Conservation (phyloP, 2,329 filamentous ascomycete species). For the Rhynchosporium agropyri region DNA sequence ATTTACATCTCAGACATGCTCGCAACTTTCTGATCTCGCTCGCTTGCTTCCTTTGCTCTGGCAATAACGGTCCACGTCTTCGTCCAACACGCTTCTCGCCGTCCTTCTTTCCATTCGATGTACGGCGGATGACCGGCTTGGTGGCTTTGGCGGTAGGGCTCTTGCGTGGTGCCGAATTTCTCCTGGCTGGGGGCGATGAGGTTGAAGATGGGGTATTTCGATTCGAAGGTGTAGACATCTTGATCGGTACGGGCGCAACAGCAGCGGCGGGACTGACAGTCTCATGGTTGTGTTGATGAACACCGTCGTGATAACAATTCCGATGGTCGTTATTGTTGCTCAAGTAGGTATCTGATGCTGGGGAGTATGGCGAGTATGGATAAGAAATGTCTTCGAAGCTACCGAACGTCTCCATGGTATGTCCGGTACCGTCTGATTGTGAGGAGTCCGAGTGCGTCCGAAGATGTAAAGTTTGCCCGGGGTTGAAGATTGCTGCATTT, state of each 20-base stretch:
- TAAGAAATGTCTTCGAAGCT: slow-evolving; percentile 78
- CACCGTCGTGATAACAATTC: slow-evolving; percentile 63
- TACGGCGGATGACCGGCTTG: slow-evolving; percentile 82
- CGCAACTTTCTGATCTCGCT: slow-evolving; percentile 95
- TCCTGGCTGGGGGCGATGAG: slow-evolving; percentile 65
- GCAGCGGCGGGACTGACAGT: slow-evolving; percentile 69
- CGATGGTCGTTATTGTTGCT: slow-evolving; percentile 58
- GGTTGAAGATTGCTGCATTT: slow-evolving; percentile 77
- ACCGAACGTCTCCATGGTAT: slow-evolving; percentile 59
- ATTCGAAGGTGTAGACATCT: slow-evolving; percentile 59
- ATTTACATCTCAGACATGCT: slow-evolving; percentile 94
- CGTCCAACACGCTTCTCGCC: slow-evolving; percentile 92
- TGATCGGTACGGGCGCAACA: slow-evolving; percentile 70
- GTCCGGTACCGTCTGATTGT: slow-evolving; percentile 67
- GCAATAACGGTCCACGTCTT: slow-evolving; percentile 84
- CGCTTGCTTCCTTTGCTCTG: slow-evolving; percentile 93
- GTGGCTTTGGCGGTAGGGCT: slow-evolving; percentile 67
- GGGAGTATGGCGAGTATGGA: slow-evolving; percentile 77
- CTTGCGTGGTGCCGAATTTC: slow-evolving; percentile 72
- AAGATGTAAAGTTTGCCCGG: slow-evolving; percentile 85
- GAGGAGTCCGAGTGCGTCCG: slow-evolving; percentile 86
- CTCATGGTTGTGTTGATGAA: slow-evolving; percentile 52
- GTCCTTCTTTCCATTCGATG: slow-evolving; percentile 73
- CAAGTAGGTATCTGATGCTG: slow-evolving; percentile 74
- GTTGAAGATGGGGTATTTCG: slow-evolving; percentile 64